Conservation (phyloP, 1,284 basidiomycete genomes). For the Tilletia indica region DNA sequence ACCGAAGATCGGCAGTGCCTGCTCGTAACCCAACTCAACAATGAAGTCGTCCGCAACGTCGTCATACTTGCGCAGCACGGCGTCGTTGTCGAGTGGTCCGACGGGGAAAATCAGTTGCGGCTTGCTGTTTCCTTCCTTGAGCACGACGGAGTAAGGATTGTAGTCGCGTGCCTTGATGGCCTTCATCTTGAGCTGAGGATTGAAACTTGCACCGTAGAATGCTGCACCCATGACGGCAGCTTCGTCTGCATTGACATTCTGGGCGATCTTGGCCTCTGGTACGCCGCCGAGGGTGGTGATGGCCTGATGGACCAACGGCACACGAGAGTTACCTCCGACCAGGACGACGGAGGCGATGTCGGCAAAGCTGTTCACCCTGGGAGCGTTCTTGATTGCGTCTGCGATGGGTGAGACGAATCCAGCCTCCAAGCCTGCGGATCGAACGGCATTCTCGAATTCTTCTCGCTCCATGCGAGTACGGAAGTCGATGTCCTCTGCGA, state of each 20-base stretch:
- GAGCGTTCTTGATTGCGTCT: conserved; percentile 72
- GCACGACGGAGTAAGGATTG: conserved; percentile 36
- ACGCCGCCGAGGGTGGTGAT: conserved; percentile 46
- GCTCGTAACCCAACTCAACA: conserved; percentile 42
- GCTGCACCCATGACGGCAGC: conserved; percentile 88
- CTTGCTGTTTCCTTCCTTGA: conserved; percentile 20
- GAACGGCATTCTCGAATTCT: conserved; percentile 67
- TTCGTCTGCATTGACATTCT: conserved; percentile 96
- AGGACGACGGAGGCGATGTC: conserved; percentile 85
- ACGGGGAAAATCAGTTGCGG: conserved; percentile 30
- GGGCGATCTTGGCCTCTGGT: conserved; percentile 53
- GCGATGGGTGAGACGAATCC: conserved; percentile 60
- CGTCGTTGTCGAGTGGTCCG: conserved; percentile 33
- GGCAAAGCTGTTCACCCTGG: conserved; percentile 56
- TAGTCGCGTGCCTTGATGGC: conserved; percentile 77
- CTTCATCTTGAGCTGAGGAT: conserved; percentile 92
- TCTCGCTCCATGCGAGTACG: conserved; percentile 72
- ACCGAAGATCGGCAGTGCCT: conserved; percentile 21
- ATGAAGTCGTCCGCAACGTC: conserved; percentile 41
- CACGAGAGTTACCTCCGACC: conserved; percentile 82
- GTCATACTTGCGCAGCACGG: conserved; percentile 32
- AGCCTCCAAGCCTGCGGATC: conserved; percentile 28
- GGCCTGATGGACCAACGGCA: conserved; percentile 81
- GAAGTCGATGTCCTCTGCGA: conserved; percentile 88
- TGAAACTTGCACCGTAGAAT: conserved; percentile 83